phyloP scores from a whole-genome alignment of 1,284 basidiomycete genomes.

The Tylopilus orsonianus region DNA sequence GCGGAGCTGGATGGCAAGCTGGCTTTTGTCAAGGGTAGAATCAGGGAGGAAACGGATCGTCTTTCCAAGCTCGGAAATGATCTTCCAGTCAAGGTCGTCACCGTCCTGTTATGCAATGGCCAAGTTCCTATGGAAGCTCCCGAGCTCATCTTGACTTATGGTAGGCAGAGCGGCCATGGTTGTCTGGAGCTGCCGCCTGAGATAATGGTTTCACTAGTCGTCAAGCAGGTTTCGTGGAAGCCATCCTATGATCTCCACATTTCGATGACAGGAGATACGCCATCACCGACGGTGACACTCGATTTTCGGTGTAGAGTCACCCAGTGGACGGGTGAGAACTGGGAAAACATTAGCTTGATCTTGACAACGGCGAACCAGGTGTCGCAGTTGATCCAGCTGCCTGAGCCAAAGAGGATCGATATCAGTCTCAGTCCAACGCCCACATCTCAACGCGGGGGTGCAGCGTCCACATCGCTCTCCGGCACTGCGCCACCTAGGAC shows the following conservation, averaged over 20 bases:
- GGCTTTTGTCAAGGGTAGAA: slow-evolving; percentile 8
- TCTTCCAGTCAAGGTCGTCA: slow-evolving; percentile 10
- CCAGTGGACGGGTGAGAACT: slow-evolving; percentile 25
- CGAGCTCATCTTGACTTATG: slow-evolving; percentile 23
- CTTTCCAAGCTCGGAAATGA: slow-evolving; percentile 1
- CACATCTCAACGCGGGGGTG: too few species aligned
- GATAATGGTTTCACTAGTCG: slow-evolving; percentile 3
- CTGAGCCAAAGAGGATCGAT: slow-evolving; percentile 23
- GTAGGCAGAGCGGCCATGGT: slow-evolving; percentile 4
- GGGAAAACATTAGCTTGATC: slow-evolving; percentile 22
- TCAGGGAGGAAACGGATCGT: slow-evolving; percentile 13
- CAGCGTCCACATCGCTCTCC: too few species aligned
- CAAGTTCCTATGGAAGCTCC: slow-evolving; percentile 6
- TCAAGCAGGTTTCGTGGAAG: slow-evolving; percentile 20
- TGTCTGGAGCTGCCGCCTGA: background rate
- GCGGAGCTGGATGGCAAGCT: slow-evolving; percentile 22
- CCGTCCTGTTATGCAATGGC: slow-evolving; percentile 8
- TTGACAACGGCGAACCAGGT: slow-evolving; percentile 19
- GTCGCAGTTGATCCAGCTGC: slow-evolving; percentile 19
- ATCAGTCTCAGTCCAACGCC: slow-evolving; percentile 9
- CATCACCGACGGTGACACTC: slow-evolving; percentile 13
- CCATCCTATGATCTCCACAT: slow-evolving; percentile 23
- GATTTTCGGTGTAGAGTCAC: slow-evolving; percentile 23
- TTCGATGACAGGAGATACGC: slow-evolving; percentile 9
- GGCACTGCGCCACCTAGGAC: too few species aligned